Evolutionary conservation across 2,329 filamentous ascomycete species (phyloP).

Genomic region (Aureobasidium sp.): DNA sequence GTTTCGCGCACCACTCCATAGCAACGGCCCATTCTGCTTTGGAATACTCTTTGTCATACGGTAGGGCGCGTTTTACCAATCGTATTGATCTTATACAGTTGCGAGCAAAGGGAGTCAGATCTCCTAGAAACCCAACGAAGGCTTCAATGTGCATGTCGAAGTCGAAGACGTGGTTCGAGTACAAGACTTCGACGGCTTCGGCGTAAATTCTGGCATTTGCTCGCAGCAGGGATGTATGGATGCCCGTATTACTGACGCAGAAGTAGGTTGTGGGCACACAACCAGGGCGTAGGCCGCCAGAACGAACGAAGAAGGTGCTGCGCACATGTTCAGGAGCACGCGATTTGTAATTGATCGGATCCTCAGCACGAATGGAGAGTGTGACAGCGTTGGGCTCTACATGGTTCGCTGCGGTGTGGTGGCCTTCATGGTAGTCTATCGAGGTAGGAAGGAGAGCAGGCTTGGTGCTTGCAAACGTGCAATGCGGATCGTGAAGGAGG

Average conservation of each 20-base stretch:
- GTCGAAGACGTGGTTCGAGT: constrained; percentile 50
- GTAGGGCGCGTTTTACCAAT: constrained; percentile 49
- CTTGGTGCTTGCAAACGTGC: constrained; percentile 20
- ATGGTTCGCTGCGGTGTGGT: constrained; percentile 23
- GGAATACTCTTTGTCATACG: constrained; percentile 49
- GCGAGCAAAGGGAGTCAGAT: constrained; percentile 46
- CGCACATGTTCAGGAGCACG: constrained; percentile 27
- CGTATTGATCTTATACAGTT: constrained; percentile 44
- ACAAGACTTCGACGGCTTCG: constrained; percentile 52
- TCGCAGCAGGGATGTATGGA: constrained; percentile 22
- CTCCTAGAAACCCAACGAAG: constrained; percentile 51
- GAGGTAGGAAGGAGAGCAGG: constrained; percentile 26
- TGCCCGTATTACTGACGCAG: constrained; percentile 32
- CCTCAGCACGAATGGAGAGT: constrained; percentile 38
- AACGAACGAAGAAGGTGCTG: constrained; percentile 33
- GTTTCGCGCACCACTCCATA: constrained; percentile 42
- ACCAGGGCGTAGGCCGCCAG: constrained; percentile 36
- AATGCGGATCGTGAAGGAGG: constrained; percentile 31
- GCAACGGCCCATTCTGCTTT: constrained; percentile 49
- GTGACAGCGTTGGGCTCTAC: constrained; percentile 26
- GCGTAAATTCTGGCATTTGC: constrained; percentile 41
- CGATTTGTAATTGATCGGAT: constrained; percentile 29
- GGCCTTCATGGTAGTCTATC: constrained; percentile 32
- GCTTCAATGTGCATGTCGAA: constrained; percentile 56
- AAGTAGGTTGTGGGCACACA: constrained; percentile 51